Evolutionary conservation across 2,329 filamentous ascomycete species (phyloP).

Genomic region (Ascochyta lentis): DNA sequence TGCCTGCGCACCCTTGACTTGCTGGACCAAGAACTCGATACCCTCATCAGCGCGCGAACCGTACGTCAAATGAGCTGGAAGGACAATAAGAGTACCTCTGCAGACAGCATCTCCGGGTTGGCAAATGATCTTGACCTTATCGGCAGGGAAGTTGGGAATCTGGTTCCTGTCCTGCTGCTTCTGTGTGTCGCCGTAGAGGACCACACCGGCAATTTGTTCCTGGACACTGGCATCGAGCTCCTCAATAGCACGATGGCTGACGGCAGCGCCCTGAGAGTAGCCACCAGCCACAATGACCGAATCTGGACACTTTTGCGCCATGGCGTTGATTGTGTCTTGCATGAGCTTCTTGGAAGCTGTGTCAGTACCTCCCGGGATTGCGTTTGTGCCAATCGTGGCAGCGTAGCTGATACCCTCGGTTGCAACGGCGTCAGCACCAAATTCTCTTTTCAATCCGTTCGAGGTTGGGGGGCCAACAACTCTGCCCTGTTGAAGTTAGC

Average conservation of each 20-base stretch:
- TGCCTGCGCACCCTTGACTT: conserved; percentile 36
- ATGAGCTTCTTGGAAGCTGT: conserved; percentile 26
- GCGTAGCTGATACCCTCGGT: conserved; percentile 45
- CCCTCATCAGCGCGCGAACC: conserved; percentile 38
- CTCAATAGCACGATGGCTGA: conserved; percentile 44
- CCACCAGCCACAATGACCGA: conserved; percentile 41
- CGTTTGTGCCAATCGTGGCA: conserved; percentile 36
- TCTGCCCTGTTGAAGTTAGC: conserved; percentile 43
- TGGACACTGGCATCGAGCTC: conserved; percentile 32
- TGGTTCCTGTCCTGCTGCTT: conserved; percentile 49
- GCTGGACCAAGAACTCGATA: conserved; percentile 33
- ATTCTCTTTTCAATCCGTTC: conserved; percentile 36
- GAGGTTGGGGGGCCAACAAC: conserved; percentile 43
- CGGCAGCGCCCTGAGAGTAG: conserved; percentile 45
- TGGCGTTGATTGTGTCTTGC: conserved; percentile 31
- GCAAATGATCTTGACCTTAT: conserved; percentile 58
- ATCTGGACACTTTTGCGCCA: conserved; percentile 42
- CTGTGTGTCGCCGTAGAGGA: conserved; percentile 57
- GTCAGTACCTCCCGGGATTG: conserved; percentile 42
- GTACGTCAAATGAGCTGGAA: conserved; percentile 42
- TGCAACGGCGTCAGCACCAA: conserved; percentile 36
- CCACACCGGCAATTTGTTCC: conserved; percentile 49
- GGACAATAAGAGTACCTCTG: conserved; percentile 49
- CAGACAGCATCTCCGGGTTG: conserved; percentile 61
- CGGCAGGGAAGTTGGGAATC: conserved; percentile 50